Conservation (phyloP, 208 protist species). For the Spongospora subterranea region DNA sequence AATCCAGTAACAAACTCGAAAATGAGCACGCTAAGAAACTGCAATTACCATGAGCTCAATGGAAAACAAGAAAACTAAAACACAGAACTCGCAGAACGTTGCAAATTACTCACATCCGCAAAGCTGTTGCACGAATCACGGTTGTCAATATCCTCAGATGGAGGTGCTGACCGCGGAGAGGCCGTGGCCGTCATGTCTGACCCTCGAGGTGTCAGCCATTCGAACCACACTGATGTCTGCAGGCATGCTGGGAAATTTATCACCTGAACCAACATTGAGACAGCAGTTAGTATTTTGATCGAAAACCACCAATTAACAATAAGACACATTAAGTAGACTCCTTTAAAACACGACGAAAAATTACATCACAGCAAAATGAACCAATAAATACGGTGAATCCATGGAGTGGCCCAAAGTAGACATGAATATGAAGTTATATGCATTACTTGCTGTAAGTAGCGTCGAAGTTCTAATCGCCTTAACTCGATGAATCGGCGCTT, state of each 20-base stretch:
- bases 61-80: neutral
- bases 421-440: neutral
- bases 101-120: neutral
- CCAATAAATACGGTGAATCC: too few species aligned
- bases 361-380: too few species aligned
- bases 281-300: too few species aligned
- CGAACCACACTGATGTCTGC: neutral
- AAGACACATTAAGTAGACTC: too few species aligned
- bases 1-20: neutral
- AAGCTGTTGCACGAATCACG: neutral
- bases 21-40: neutral
- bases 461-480: neutral
- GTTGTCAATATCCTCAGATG: too few species aligned
- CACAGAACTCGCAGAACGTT: neutral
- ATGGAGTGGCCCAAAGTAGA: too few species aligned
- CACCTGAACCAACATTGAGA: neutral
- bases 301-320: too few species aligned
- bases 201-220: neutral
- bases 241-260: neutral
- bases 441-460: neutral
- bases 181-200: neutral
- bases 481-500: neutral
- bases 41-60: too few species aligned
- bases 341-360: too few species aligned
- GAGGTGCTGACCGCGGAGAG: too few species aligned